Percentiles rank a stretch among this genome's conserved stretches.
Conservation (phyloP, 1,139 yeast species). For the Scheffersomyces lignicola region DNA sequence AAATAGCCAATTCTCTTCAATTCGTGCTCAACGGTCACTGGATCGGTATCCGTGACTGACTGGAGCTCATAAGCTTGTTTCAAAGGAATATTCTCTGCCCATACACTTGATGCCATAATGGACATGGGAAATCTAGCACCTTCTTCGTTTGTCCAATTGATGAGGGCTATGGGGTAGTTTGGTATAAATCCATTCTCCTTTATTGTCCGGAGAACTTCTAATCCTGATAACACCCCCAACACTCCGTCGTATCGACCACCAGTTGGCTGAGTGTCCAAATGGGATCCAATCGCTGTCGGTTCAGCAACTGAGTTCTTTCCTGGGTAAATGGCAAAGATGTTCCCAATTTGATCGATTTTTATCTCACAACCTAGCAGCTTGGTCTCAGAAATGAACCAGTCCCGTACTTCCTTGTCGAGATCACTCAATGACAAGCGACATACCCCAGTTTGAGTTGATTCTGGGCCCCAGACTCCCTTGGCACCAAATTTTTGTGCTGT, state of each 20-base stretch:
- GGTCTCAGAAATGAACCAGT: slow-evolving; percentile 63
- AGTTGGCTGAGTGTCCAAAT: slow-evolving; percentile 76
- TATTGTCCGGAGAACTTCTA: slow-evolving; percentile 65
- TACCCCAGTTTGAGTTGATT: slow-evolving; percentile 57
- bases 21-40: slow-evolving; percentile 55
- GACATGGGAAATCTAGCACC: slow-evolving; percentile 74
- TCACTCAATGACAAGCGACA: slow-evolving; percentile 62
- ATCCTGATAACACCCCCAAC: slow-evolving; percentile 64
- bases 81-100: slow-evolving; percentile 53
- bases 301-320: slow-evolving; percentile 47
- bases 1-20: slow-evolving; percentile 61
- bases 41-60: slow-evolving; percentile 53
- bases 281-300: slow-evolving; percentile 74
- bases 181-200: slow-evolving; percentile 59
- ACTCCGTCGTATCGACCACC: slow-evolving; percentile 79
- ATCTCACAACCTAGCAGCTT: slow-evolving; percentile 55
- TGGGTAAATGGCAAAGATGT: slow-evolving; percentile 63
- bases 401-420: slow-evolving; percentile 63
- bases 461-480: slow-evolving; percentile 61
- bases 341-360: slow-evolving; percentile 63
- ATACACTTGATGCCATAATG: slow-evolving; percentile 64
- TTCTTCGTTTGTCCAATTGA: slow-evolving; percentile 78
- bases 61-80: slow-evolving; percentile 51
- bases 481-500: slow-evolving; percentile 62
- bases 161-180: slow-evolving; percentile 61